Evolutionary conservation across 495 filamentous ascomycete species (phyloP).

Genomic region (Lophium mytilinum): DNA sequence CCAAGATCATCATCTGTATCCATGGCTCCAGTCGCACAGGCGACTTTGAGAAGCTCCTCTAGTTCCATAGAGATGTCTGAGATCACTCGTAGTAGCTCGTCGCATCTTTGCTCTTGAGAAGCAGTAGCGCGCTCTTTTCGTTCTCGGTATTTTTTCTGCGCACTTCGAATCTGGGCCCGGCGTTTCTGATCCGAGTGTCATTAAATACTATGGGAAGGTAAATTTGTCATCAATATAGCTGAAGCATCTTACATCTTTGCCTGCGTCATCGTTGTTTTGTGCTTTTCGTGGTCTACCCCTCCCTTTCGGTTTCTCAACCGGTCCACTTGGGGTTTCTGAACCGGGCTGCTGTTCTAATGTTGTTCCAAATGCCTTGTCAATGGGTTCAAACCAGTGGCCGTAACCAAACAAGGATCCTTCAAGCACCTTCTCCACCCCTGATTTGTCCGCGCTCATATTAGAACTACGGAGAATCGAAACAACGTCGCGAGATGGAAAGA

Average conservation of each 20-base stretch:
- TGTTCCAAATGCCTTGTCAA: neutral
- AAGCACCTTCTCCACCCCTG: no score
- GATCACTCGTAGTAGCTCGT: slow-evolving; percentile 11
- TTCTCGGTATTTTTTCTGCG: slow-evolving; percentile 19
- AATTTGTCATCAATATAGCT: neutral
- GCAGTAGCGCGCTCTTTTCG: slow-evolving; percentile 13
- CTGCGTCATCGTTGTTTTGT: slow-evolving; percentile 5
- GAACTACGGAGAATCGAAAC: no score
- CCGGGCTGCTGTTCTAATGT: neutral
- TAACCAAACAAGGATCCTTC: neutral
- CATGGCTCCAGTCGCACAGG: slow-evolving; percentile 4
- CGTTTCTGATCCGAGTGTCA: slow-evolving; percentile 10
- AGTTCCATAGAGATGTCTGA: slow-evolving; percentile 17
- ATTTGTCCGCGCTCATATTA: no score
- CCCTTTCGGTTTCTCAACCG: neutral
- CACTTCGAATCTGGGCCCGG: slow-evolving; percentile 20
- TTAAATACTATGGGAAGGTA: neutral
- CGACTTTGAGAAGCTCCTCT: slow-evolving; percentile 10
- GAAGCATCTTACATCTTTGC: slow-evolving; percentile 9
- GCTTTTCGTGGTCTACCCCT: slow-evolving; percentile 17
- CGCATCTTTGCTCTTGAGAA: slow-evolving; percentile 3
- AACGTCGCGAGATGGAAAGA: no score
- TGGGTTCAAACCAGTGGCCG: neutral
- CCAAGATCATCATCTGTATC: slow-evolving; percentile 3
- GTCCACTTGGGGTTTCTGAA: neutral